A percentile compares a stretch with the other conserved stretches of the same genome.
Conservation (phyloP, 2,329 filamentous ascomycete species). For the Paradendryphiella salina region DNA sequence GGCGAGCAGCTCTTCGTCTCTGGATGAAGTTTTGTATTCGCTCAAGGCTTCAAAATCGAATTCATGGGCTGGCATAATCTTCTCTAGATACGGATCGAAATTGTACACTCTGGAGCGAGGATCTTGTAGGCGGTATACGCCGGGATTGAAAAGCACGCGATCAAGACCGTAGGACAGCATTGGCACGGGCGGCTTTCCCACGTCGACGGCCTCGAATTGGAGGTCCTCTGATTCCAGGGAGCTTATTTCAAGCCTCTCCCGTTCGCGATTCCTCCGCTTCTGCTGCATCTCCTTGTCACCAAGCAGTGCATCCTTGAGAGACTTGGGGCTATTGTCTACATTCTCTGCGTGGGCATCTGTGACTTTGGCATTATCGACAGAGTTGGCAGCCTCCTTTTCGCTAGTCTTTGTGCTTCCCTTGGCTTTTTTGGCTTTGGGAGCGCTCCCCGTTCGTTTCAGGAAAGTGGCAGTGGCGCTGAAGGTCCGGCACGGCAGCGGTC, state of each 20-base stretch:
- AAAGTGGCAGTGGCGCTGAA: conserved; percentile 21
- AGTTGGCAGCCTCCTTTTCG: neutral
- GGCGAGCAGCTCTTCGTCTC: conserved; percentile 70
- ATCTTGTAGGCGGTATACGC: conserved; percentile 90
- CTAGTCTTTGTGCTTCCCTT: neutral
- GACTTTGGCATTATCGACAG: neutral
- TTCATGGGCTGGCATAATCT: conserved; percentile 89
- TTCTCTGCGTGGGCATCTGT: neutral
- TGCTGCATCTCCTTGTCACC: conserved; percentile 16
- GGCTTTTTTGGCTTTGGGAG: neutral
- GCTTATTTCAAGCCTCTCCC: conserved; percentile 30
- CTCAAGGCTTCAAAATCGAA: conserved; percentile 90
- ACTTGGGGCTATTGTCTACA: conserved; percentile 9
- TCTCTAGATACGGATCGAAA: conserved; percentile 91
- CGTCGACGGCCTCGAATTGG: conserved; percentile 44
- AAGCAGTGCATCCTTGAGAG: conserved; percentile 31
- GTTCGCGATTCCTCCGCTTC: conserved; percentile 4
- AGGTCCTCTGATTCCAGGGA: conserved; percentile 35
- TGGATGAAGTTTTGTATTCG: conserved; percentile 88
- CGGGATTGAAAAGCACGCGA: conserved; percentile 86
- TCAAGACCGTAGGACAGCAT: conserved; percentile 74
- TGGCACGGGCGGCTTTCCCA: conserved; percentile 61
- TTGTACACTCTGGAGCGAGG: conserved; percentile 87
- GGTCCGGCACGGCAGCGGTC: conserved; percentile 14
- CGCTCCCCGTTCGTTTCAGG: conserved; percentile 1